phyloP scores from a whole-genome alignment of 2,329 filamentous ascomycete species.

The Calonectria naviculata region DNA sequence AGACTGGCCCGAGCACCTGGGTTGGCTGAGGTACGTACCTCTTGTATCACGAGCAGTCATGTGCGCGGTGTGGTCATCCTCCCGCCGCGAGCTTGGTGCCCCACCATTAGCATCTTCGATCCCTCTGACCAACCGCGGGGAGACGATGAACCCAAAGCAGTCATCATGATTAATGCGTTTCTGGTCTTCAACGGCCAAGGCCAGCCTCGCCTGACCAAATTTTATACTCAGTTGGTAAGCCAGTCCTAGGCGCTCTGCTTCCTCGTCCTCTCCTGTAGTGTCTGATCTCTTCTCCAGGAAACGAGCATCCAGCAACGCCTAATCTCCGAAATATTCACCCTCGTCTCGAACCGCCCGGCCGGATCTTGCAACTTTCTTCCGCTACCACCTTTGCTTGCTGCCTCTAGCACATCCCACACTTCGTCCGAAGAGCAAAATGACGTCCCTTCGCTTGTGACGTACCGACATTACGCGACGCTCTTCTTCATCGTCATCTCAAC shows the following conservation, averaged over 20 bases:
- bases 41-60: conserved; percentile 19
- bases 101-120: conserved; percentile 32
- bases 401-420: conserved; percentile 71
- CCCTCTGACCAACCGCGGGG: background rate
- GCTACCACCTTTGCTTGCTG: conserved; percentile 72
- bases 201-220: conserved; percentile 96
- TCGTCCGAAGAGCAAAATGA: conserved; percentile 82
- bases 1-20: conserved; percentile 5
- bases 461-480: conserved; percentile 97
- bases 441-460: conserved; percentile 93
- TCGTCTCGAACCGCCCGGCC: conserved; percentile 90
- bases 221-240: conserved; percentile 92
- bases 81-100: conserved; percentile 22
- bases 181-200: conserved; percentile 99
- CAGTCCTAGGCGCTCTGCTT: background rate
- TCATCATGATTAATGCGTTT: conserved; percentile 95
- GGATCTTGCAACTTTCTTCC: conserved; percentile 98
- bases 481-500: conserved; percentile 99
- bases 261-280: background rate
- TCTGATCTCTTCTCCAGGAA: conserved; percentile 69
- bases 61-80: conserved; percentile 26
- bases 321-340: conserved; percentile 96
- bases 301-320: conserved; percentile 97
- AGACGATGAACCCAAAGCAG: conserved; percentile 33
- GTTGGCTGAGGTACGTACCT: conserved; percentile 31